Evolutionary conservation across 2,329 filamentous ascomycete species (phyloP), one percentile per base, ranked within the genome.

Genomic region (Pseudocercospora fuligena): DNA sequence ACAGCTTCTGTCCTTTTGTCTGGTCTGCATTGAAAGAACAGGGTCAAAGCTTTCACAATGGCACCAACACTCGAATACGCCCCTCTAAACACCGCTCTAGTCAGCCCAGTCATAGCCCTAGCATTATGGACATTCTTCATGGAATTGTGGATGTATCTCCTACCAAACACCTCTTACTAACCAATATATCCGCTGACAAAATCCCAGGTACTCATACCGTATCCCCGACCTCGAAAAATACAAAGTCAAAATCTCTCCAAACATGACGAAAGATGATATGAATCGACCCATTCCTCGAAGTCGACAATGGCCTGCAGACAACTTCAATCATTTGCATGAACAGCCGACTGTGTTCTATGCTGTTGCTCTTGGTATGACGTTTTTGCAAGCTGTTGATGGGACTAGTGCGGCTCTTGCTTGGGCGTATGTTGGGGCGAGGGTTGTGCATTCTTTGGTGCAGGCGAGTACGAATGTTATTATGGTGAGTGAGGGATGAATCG

Each of bases 401-500:
- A 69, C 63, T 51, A 78, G 80, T 33, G 70, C 78, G 0, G 58
- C 69, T 3, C 70, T 82, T 31, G 81, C 81, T 2, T 83, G 82
- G 82, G 70, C 69, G 0, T 83, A 83, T 69, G 79, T 82, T 2
- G 80, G 77, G 0, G 29, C 79, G 12, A 71, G 82, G 12, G 70
- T 82, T 5, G 58, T 76, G 66, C 82, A 84, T 68, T 79, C 75
- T 60, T 33, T 83, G 31, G 75, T 82, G 21, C 81, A 83, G 40
- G 70, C 70, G 0, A 76, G 74, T 8, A 73, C 64, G 5, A 83
- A 83, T 66, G 70, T 71, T 19, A 76, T 83, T 56, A 72, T 75
- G 75, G 61, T 59, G 36, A 66, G 66, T 56, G 6, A 8, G 21
- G 14, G 5, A 21, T 12, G 9, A 19, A 11, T 12, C 3, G 47